Conservation (phyloP, 805 yeast species). For the Nakazawaea ishiwadae region DNA sequence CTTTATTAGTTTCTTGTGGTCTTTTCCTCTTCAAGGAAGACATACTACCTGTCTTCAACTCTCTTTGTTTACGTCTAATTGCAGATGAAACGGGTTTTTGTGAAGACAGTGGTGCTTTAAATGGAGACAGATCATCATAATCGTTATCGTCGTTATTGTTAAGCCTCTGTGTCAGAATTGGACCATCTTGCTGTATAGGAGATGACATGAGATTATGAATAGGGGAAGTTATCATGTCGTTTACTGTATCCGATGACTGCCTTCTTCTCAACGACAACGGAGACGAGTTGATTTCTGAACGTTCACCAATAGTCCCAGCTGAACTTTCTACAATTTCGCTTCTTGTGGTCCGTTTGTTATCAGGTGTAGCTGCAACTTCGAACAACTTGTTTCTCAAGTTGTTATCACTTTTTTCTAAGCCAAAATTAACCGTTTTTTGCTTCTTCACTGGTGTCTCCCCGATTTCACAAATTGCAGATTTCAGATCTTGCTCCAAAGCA, state of each 20-base stretch:
- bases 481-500: background rate
- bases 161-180: background rate
- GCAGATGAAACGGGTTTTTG: conserved; percentile 4
- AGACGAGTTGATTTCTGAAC: background rate
- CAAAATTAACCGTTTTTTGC: background rate
- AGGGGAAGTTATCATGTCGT: conserved; percentile 1
- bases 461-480: conserved; percentile 5
- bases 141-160: too few relatives aligned
- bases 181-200: background rate
- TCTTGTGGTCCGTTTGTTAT: background rate
- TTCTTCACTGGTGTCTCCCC: conserved; percentile 13
- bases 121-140: too few relatives aligned
- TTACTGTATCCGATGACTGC: background rate
- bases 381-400: conserved; percentile 1
- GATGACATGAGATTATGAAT: conserved; percentile 1
- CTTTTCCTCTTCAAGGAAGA: background rate
- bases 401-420: background rate
- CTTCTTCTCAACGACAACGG: conserved; percentile 2
- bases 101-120: background rate
- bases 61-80: conserved; percentile 7
- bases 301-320: background rate
- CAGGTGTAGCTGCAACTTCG: conserved; percentile 11
- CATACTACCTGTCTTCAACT: background rate
- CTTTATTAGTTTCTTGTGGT: too few relatives aligned
- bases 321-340: conserved; percentile 3